Conservation (phyloP, 208 protist species). For the Trypanosoma melophagium region DNA sequence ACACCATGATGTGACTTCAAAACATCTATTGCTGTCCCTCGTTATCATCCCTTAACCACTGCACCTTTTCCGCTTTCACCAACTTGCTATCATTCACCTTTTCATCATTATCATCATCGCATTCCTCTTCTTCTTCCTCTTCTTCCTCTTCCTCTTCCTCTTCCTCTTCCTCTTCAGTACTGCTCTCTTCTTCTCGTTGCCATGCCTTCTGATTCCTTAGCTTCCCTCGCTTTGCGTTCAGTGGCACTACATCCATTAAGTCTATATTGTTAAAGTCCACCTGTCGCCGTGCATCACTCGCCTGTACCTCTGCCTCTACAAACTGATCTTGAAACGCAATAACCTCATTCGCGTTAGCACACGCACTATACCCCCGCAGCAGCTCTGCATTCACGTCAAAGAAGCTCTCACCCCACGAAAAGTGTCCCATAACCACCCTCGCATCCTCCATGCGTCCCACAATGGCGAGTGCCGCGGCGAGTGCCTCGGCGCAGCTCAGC, state of each 20-base stretch:
- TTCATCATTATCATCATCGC: constrained; percentile 26
- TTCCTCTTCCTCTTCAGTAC: constrained; percentile 22
- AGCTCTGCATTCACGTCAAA: constrained; percentile 94
- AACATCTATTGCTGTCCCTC: not conserved
- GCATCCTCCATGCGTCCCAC: constrained; percentile 92
- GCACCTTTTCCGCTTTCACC: not conserved
- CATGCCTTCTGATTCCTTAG: constrained; percentile 38
- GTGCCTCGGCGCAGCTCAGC: constrained; percentile 97
- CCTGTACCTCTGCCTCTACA: constrained; percentile 37
- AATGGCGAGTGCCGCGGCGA: constrained; percentile 95
- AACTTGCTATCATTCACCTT: constrained; percentile 17
- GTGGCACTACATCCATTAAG: constrained; percentile 39
- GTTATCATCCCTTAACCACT: constrained; percentile 13
- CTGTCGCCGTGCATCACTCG: constrained; percentile 44
- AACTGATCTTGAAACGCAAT: constrained; percentile 66
- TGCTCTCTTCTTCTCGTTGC: not conserved
- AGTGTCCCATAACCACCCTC: constrained; percentile 90
- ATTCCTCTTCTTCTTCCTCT: constrained; percentile 23
- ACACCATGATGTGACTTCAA: too few relatives aligned
- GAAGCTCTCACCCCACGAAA: constrained; percentile 97
- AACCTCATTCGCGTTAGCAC: constrained; percentile 60
- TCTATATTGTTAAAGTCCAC: constrained; percentile 60
- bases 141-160: constrained; percentile 33
- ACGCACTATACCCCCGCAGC: constrained; percentile 82
- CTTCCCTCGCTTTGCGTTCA: constrained; percentile 57